Conservation (phyloP, 306 rosid genomes). For the Comarum palustre region DNA sequence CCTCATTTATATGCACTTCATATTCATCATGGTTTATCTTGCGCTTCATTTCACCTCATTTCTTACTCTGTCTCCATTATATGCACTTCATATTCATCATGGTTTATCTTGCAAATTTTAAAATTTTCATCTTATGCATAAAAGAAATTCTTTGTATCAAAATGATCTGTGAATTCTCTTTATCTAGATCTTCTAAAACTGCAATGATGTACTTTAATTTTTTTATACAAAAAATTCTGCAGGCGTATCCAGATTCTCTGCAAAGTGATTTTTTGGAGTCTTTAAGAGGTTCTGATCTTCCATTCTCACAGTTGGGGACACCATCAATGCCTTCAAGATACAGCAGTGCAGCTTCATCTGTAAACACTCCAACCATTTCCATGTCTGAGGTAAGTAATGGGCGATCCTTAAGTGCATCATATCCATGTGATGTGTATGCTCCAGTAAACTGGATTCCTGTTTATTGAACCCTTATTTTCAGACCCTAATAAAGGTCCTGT, state of each 20-base stretch:
- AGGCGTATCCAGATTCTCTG: constrained; percentile 28
- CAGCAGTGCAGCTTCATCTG: constrained; percentile 31
- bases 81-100: background rate
- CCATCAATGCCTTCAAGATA: constrained; percentile 39
- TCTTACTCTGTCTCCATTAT: background rate
- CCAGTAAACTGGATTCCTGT: background rate
- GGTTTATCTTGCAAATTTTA: background rate
- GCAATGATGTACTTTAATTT: background rate
- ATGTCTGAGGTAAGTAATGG: constrained; percentile 40
- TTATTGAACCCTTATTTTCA: background rate
- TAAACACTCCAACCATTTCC: constrained; percentile 33
- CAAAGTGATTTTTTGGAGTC: constrained; percentile 33
- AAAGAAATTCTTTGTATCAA: background rate
- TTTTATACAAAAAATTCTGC: background rate
- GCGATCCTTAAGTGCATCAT: constrained; percentile 5
- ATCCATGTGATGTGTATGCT: constrained; percentile 12
- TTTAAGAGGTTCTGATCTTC: constrained; percentile 20
- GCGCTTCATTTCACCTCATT: background rate
- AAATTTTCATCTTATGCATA: background rate
- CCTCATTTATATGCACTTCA: background rate
- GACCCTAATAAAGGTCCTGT: constrained; percentile 1
- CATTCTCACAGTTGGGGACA: constrained; percentile 22
- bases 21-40: background rate
- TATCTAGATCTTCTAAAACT: background rate
- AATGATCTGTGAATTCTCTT: too few relatives aligned